phyloP scores from a whole-genome alignment of 352 stramenopile genomes.

The Phytophthora macrochlamydospora region DNA sequence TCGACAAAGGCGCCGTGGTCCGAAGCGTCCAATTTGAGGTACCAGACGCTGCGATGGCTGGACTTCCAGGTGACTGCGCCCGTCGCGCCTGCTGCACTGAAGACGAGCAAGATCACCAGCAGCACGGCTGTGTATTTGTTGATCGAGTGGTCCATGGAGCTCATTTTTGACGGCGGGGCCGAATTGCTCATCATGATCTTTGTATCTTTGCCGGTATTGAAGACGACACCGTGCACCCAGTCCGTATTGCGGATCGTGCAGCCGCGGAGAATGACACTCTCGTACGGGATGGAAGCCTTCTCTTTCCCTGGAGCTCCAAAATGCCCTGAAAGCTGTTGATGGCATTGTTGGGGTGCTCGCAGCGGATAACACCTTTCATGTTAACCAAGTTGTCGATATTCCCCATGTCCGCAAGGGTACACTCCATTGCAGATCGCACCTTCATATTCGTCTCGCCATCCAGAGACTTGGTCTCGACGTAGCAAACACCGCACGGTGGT shows the following conservation, averaged over 20 bases:
- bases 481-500: slow-evolving; percentile 78
- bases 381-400: slow-evolving; percentile 42
- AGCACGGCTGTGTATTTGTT: slow-evolving; percentile 82
- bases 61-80: slow-evolving; percentile 66
- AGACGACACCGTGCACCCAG: slow-evolving; percentile 90
- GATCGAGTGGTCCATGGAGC: slow-evolving; percentile 82
- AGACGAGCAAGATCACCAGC: slow-evolving; percentile 65
- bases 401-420: slow-evolving; percentile 60
- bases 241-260: slow-evolving; percentile 94
- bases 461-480: slow-evolving; percentile 92
- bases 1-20: slow-evolving; percentile 41
- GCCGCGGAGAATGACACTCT: slow-evolving; percentile 90
- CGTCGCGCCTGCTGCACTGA: slow-evolving; percentile 62
- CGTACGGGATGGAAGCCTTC: slow-evolving; percentile 74
- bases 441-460: slow-evolving; percentile 96
- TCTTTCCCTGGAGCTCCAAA: slow-evolving; percentile 57
- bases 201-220: slow-evolving; percentile 94
- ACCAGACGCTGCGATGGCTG: slow-evolving; percentile 55
- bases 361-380: slow-evolving; percentile 69
- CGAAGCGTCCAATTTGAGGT: slow-evolving; percentile 48
- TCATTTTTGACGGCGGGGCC: slow-evolving; percentile 85
- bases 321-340: slow-evolving; percentile 93
- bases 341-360: slow-evolving; percentile 85
- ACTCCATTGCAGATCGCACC: slow-evolving; percentile 80
- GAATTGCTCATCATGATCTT: slow-evolving; percentile 93